These are phyloP conservation scores for Fusarium abutilonis DNA, from an alignment of 2,329 filamentous ascomycete species.

Conservation along the genomic window DNA sequence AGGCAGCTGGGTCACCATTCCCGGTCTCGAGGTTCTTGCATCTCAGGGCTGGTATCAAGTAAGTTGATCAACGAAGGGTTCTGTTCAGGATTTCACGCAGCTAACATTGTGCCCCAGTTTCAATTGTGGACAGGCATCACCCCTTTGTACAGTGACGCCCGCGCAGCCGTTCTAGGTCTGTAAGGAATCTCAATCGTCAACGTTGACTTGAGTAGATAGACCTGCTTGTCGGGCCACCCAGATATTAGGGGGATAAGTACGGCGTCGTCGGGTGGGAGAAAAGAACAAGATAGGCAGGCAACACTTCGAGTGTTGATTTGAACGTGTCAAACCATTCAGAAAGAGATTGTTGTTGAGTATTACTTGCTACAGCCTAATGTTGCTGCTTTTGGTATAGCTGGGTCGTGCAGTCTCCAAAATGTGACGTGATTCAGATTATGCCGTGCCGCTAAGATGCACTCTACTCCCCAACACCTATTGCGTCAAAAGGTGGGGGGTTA, in stretches of 20 bases:
- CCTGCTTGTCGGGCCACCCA: too few relatives aligned
- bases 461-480: slow-evolving; percentile 9
- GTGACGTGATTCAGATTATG: slow-evolving; percentile 31
- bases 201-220: too few relatives aligned
- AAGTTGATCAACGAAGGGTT: slow-evolving; percentile 47
- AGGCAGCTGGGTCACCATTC: slow-evolving; percentile 80
- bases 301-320: too few relatives aligned
- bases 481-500: slow-evolving; percentile 23
- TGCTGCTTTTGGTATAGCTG: slow-evolving; percentile 22
- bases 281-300: too few relatives aligned
- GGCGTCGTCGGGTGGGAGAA: too few relatives aligned
- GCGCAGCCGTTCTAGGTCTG: slow-evolving; percentile 64
- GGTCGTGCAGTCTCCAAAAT: slow-evolving; percentile 1
- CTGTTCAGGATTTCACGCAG: neutral
- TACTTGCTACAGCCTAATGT: slow-evolving; percentile 7
- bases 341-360: slow-evolving; percentile 2
- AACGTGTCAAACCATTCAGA: neutral
- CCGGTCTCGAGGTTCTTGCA: slow-evolving; percentile 87
- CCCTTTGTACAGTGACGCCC: slow-evolving; percentile 76
- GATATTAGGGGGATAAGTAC: too few relatives aligned
- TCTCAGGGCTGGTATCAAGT: slow-evolving; percentile 92
- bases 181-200: neutral
- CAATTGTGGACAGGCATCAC: slow-evolving; percentile 85
- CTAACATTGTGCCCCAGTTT: slow-evolving; percentile 62
- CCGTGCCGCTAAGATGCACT: slow-evolving; percentile 17